These are phyloP conservation scores for Dimocarpus longan DNA, from an alignment of 345 rosid species.

Conservation along the genomic window DNA sequence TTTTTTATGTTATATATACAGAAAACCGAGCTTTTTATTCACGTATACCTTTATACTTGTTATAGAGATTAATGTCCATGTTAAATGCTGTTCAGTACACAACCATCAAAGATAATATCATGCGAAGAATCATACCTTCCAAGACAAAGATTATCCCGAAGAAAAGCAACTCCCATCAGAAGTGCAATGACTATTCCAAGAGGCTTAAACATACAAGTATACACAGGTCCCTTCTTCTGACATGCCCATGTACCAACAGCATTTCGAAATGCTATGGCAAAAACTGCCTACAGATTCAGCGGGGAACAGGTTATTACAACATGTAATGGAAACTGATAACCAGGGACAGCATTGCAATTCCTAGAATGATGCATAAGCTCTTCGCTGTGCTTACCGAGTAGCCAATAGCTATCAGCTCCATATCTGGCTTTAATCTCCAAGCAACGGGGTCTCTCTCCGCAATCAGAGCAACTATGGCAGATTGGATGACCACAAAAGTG, in stretches of 20 bases:
- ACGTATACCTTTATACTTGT: no score
- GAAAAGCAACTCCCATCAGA: conserved; percentile 34
- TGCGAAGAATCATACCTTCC: conserved; percentile 34
- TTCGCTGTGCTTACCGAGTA: conserved; percentile 21
- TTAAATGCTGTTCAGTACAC: no score
- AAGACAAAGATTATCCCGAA: conserved; percentile 41
- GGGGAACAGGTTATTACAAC: neutral
- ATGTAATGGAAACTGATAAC: no score
- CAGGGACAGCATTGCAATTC: neutral
- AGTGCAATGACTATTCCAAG: conserved; percentile 34
- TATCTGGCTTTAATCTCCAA: conserved; percentile 26
- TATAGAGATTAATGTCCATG: no score
- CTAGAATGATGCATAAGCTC: neutral
- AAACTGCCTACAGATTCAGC: conserved; percentile 32
- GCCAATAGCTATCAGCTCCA: conserved; percentile 24
- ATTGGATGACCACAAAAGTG: conserved; percentile 19
- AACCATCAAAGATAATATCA: no score
- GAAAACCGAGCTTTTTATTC: no score
- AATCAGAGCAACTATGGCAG: conserved; percentile 17
- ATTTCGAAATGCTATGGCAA: conserved; percentile 23
- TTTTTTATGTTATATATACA: no score
- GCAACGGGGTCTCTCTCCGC: conserved; percentile 26
- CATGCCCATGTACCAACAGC: conserved; percentile 36
- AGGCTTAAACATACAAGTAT: conserved; percentile 34
- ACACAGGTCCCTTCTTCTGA: conserved; percentile 31